Evolutionary conservation across 768 basidiomycete species (phyloP).

Genomic region (Sporobolomyces roseus): DNA sequence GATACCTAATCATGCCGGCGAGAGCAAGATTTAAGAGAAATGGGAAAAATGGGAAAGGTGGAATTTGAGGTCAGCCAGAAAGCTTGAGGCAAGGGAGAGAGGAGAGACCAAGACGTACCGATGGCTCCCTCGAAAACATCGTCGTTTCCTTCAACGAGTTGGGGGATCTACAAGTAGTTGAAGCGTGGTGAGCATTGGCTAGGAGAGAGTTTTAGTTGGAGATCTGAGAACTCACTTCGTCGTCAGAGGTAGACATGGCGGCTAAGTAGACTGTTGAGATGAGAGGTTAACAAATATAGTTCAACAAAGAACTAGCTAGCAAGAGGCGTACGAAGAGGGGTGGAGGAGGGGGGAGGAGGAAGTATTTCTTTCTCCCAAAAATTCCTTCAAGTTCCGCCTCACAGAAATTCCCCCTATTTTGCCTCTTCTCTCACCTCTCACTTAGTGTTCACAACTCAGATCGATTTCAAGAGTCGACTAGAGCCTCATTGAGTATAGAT

Average conservation of each 20-base stretch:
- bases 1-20: slow-evolving; percentile 31
- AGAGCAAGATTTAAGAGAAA: slow-evolving; percentile 2
- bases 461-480: too few species aligned
- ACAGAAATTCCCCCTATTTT: neutral
- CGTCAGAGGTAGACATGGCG: slow-evolving; percentile 35
- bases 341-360: slow-evolving; percentile 15
- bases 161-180: slow-evolving; percentile 30
- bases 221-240: slow-evolving; percentile 16
- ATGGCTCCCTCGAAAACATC: slow-evolving; percentile 93
- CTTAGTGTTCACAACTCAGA: neutral
- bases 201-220: neutral
- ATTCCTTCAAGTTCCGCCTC: too few species aligned
- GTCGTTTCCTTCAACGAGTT: slow-evolving; percentile 59
- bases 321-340: neutral
- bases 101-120: slow-evolving; percentile 53
- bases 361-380: neutral
- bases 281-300: too few species aligned
- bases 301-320: neutral
- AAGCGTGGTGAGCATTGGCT: neutral
- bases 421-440: neutral
- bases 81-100: neutral
- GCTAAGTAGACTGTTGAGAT: neutral
- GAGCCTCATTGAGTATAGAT: too few species aligned
- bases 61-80: neutral
- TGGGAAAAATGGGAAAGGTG: neutral